Evolutionary conservation across 2,329 filamentous ascomycete species (phyloP).

Genomic region (Cercospora brassicicola): DNA sequence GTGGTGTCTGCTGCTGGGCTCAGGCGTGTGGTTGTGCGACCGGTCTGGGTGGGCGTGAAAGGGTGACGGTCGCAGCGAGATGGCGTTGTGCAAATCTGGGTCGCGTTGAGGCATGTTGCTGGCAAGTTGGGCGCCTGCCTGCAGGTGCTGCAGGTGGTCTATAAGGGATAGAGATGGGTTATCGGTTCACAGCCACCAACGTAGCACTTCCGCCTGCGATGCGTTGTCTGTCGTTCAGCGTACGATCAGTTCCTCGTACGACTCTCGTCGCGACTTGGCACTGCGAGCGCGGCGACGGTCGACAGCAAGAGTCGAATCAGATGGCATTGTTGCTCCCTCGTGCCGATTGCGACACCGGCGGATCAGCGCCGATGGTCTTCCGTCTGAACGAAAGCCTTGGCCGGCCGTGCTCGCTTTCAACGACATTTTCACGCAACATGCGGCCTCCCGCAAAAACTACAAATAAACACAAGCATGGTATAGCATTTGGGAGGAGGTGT

Average conservation of each 20-base stretch:
- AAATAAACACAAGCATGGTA: neutral
- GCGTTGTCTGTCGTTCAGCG: neutral
- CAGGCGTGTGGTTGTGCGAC: constrained; percentile 25
- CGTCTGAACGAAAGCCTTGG: neutral
- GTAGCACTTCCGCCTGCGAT: neutral
- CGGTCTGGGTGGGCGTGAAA: constrained; percentile 43
- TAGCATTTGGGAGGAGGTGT: constrained; percentile 13
- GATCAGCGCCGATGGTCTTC: neutral
- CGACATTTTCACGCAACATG: neutral
- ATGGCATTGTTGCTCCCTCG: neutral
- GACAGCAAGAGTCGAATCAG: neutral
- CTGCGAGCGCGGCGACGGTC: neutral
- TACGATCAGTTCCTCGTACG: neutral
- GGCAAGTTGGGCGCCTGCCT: neutral
- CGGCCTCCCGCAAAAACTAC: neutral
- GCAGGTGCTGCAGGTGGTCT: neutral
- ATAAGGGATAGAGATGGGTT: neutral
- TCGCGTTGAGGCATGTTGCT: constrained; percentile 35
- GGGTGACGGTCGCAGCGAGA: constrained; percentile 50
- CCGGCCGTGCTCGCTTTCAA: neutral
- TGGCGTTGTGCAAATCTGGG: constrained; percentile 50
- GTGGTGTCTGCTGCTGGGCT: constrained; percentile 29
- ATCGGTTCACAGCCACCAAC: neutral
- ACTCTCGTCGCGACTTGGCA: neutral
- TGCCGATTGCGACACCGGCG: constrained; percentile 1